phyloP scores from a whole-genome alignment of 805 yeast genomes.

The Kodamaea jinghongensis region DNA sequence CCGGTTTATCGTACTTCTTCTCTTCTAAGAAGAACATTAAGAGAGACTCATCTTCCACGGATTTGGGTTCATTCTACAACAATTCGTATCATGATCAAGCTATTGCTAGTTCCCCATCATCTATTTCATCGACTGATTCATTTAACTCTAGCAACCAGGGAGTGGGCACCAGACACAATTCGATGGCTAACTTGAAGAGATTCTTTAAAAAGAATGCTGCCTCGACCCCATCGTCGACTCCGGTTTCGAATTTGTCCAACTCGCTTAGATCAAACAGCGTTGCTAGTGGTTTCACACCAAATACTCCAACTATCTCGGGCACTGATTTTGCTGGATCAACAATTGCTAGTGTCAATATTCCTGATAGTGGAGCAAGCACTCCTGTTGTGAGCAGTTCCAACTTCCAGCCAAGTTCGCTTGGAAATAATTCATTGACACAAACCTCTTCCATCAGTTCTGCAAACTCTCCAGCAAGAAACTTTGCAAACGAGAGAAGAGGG shows the following conservation, averaged over 20 bases:
- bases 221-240: constrained; percentile 15
- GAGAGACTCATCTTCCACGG: constrained; percentile 39
- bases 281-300: constrained; percentile 6
- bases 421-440: constrained; percentile 23
- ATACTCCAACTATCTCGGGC: constrained; percentile 2
- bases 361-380: constrained; percentile 8
- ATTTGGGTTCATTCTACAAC: constrained; percentile 41
- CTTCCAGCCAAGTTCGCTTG: constrained; percentile 19
- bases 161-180: constrained; percentile 57
- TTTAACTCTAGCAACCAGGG: constrained; percentile 12
- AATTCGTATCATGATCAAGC: constrained; percentile 31
- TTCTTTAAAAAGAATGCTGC: constrained; percentile 53
- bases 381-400: constrained; percentile 9
- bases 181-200: constrained; percentile 74
- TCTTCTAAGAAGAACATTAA: constrained; percentile 32
- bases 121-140: constrained; percentile 34
- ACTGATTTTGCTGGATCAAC: constrained; percentile 1
- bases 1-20: constrained; percentile 52
- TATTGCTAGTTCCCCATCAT: constrained; percentile 27
- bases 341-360: constrained; percentile 7
- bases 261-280: constrained; percentile 20
- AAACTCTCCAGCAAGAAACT: constrained; percentile 13
- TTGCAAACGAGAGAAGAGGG: constrained; percentile 31
- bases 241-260: constrained; percentile 21
- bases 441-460: constrained; percentile 27